A percentile compares a stretch with the other conserved stretches of the same genome.
phyloP scores from a whole-genome alignment of 345 rosid species.

The Bretschneidera sinensis region DNA sequence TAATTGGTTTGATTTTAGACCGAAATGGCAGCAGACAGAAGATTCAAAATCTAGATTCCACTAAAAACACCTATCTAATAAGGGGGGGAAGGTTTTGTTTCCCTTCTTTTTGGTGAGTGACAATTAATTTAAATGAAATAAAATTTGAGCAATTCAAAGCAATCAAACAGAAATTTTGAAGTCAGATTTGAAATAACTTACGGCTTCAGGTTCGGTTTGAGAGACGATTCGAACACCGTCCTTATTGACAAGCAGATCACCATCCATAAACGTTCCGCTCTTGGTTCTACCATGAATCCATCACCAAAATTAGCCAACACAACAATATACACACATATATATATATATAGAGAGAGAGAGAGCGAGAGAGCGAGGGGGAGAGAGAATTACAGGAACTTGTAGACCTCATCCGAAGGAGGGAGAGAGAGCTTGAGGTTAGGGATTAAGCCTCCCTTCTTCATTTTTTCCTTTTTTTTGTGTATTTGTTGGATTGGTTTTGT shows the following conservation, averaged over 20 bases:
- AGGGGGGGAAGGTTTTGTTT: too few species aligned
- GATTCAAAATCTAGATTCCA: constrained; percentile 5
- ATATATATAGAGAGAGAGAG: not conserved
- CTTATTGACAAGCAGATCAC: constrained; percentile 88
- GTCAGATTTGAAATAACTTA: constrained; percentile 19
- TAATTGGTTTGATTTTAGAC: too few species aligned
- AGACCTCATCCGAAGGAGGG: constrained; percentile 47
- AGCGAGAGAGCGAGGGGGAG: constrained; percentile 4
- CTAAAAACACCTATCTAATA: constrained; percentile 16
- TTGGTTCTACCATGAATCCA: constrained; percentile 41
- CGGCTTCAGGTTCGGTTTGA: constrained; percentile 52
- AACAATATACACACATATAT: not conserved
- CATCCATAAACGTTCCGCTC: constrained; percentile 88
- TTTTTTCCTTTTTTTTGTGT: constrained; percentile 16
- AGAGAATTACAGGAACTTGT: constrained; percentile 66
- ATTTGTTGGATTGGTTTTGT: not conserved
- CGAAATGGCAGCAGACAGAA: not conserved
- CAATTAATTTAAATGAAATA: too few species aligned
- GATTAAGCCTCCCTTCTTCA: constrained; percentile 68
- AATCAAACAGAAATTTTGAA: too few species aligned
- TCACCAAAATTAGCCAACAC: constrained; percentile 2
- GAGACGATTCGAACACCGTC: constrained; percentile 85
- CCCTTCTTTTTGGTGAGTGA: not conserved
- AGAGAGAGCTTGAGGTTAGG: constrained; percentile 56
- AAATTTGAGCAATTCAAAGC: too few species aligned